Conservation (phyloP, 2,329 filamentous ascomycete genomes). For the Aspergillus sp. region DNA sequence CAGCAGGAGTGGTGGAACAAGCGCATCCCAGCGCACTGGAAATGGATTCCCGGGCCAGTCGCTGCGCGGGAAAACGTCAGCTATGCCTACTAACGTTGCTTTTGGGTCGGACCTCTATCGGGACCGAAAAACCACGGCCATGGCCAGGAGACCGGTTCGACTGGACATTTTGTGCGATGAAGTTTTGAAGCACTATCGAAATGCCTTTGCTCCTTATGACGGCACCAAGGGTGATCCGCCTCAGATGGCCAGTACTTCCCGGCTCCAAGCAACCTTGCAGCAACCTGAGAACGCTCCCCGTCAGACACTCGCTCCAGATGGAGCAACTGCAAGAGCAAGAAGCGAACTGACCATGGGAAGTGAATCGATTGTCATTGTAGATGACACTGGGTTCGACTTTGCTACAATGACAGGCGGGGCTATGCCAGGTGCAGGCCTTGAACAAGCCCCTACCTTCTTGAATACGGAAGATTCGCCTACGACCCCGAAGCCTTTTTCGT, state of each 20-base stretch:
- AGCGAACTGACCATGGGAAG: constrained; percentile 71
- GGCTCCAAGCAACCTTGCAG: constrained; percentile 5
- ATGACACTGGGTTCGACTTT: constrained; percentile 49
- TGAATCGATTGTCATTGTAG: constrained; percentile 84
- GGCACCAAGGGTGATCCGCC: constrained; percentile 6
- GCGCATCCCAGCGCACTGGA: constrained; percentile 27
- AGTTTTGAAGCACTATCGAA: constrained; percentile 73
- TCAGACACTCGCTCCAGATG: constrained; percentile 9
- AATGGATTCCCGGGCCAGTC: constrained; percentile 29
- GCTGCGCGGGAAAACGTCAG: constrained; percentile 34
- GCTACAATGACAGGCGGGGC: constrained; percentile 39
- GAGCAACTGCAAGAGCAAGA: constrained; percentile 28
- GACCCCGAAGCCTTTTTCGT: constrained; percentile 12
- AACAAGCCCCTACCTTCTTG: constrained; percentile 12
- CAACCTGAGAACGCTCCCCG: constrained; percentile 2
- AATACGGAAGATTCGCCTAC: constrained; percentile 5
- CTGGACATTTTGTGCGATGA: constrained; percentile 80
- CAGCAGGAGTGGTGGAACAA: constrained; percentile 44
- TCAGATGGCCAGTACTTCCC: constrained; percentile 2
- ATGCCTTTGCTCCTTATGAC: constrained; percentile 50
- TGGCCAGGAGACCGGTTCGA: constrained; percentile 52
- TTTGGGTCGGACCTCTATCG: constrained; percentile 41
- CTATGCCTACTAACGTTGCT: constrained; percentile 41
- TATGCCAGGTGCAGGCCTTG: constrained; percentile 5
- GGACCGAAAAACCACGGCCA: constrained; percentile 30